A percentile compares a stretch with the other conserved stretches of the same genome.
Conservation (phyloP, 1,139 yeast genomes). For the Casaregolazyma lundiana region DNA sequence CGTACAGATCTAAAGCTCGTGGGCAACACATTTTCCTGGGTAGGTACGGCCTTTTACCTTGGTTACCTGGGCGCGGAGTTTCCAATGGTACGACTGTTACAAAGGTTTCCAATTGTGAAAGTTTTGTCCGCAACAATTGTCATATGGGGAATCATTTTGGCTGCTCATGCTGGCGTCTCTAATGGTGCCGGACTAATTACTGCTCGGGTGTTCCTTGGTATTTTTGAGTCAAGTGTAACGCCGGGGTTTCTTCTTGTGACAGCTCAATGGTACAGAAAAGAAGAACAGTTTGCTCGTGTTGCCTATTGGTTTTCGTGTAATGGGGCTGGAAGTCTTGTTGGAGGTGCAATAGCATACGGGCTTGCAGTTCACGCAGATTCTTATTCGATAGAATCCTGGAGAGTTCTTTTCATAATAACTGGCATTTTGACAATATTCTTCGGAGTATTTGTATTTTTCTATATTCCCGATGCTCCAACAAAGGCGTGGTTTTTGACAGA, state of each 20-base stretch:
- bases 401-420: slow-evolving; percentile 44
- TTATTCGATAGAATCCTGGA: slow-evolving; percentile 43
- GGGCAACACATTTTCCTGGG: slow-evolving; percentile 44
- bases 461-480: slow-evolving; percentile 53
- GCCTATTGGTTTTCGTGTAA: slow-evolving; percentile 50
- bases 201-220: slow-evolving; percentile 50
- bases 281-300: slow-evolving; percentile 50
- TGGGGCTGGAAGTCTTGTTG: slow-evolving; percentile 53
- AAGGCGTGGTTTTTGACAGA: slow-evolving; percentile 49
- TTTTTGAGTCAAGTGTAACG: slow-evolving; percentile 51
- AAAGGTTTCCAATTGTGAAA: slow-evolving; percentile 52
- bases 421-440: slow-evolving; percentile 49
- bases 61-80: slow-evolving; percentile 49
- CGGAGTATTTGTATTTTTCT: slow-evolving; percentile 43
- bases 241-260: slow-evolving; percentile 58
- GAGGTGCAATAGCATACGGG: slow-evolving; percentile 54
- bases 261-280: slow-evolving; percentile 50
- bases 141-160: slow-evolving; percentile 49
- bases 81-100: slow-evolving; percentile 48
- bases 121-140: slow-evolving; percentile 43
- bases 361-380: slow-evolving; percentile 34
- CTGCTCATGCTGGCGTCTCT: slow-evolving; percentile 44
- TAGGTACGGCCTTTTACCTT: slow-evolving; percentile 54
- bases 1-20: slow-evolving; percentile 34
- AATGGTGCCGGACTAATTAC: slow-evolving; percentile 49